Evolutionary conservation across 1,139 yeast genomes (phyloP), one percentile per base, ranked within the genome.

Genomic region (Ashbya aceris): DNA sequence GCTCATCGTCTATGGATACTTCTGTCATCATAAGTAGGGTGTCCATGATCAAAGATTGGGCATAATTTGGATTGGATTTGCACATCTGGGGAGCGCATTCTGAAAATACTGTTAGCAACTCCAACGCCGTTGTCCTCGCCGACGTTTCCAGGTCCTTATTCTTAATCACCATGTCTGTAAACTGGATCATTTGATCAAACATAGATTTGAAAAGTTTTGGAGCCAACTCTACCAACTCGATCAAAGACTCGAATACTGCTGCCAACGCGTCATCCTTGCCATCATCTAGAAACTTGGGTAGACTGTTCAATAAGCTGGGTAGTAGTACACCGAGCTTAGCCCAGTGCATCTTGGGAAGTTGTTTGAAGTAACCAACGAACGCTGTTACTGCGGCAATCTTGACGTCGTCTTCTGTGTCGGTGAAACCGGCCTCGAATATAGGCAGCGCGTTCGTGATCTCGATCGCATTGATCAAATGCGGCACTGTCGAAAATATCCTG

Each of bases 81-180:
- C 97, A 89, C 98, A 91, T 91, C 40, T 80, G 79, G 34, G 98
- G 98, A 4, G 96, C 84, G 30, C 84, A 83, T 62, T 91, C 98
- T 40, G 94, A 79, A 60, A 91, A 91, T 0, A 94, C 81, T 2
- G 95, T 85, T 49, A 87, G 70, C 45, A 91, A 71, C 66, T 91
- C 98, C 49, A 91, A 69, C 11, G 96, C 91, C 1, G 93, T 82
- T 58, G 86, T 72, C 60, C 98, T 76, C 2, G 96, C 81, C 43
- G 70, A 67, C 20, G 85, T 71, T 33, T 86, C 97, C 54, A 87
- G 68, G 13, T 84, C 93, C 54, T 74, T 77, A 63, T 86, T 81
- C 58, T 84, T 84, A 40, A 89, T 76, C 28, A 91, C 91, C 27
- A 79, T 77, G 11, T 87, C 73, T 55, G 94, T 79, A 58, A 91